These are phyloP conservation scores for Halophytophthora polymorphica DNA, from an alignment of 352 stramenopile species.

Conservation along the genomic window DNA sequence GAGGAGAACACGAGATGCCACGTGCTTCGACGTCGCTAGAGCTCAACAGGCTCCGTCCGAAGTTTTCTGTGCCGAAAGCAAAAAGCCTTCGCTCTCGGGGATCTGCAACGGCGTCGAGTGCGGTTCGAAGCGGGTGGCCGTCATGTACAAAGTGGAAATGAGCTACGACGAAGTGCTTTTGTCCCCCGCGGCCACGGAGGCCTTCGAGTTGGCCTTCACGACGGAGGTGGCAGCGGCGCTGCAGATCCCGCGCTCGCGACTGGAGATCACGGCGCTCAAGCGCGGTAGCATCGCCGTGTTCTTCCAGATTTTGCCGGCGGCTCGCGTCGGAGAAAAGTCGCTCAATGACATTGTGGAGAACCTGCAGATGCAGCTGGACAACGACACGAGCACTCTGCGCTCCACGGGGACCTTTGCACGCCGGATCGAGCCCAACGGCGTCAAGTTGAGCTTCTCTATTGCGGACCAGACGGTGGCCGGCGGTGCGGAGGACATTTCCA, in stretches of 20 bases:
- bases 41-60: conserved; percentile 27
- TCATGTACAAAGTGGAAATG: conserved; percentile 73
- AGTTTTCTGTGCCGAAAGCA: conserved; percentile 20
- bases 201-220: conserved; percentile 62
- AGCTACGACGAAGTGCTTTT: conserved; percentile 76
- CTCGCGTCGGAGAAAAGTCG: conserved; percentile 51
- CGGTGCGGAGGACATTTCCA: conserved; percentile 64
- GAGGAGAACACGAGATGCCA: conserved; percentile 35
- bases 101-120: conserved; percentile 82
- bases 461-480: conserved; percentile 58
- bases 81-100: conserved; percentile 50
- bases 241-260: conserved; percentile 47
- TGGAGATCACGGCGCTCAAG: conserved; percentile 54
- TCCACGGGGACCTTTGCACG: conserved; percentile 67
- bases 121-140: conserved; percentile 59
- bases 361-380: conserved; percentile 49
- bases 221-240: conserved; percentile 61
- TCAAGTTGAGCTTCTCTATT: conserved; percentile 69
- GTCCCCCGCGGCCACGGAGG: conserved; percentile 40
- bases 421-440: conserved; percentile 49
- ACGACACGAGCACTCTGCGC: conserved; percentile 55
- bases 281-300: conserved; percentile 61
- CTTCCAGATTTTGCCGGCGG: conserved; percentile 65
- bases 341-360: conserved; percentile 67
- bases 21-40: conserved; percentile 32